Evolutionary conservation across 2,329 filamentous ascomycete species (phyloP).

Genomic region (Chrysosporium queenslandicum): DNA sequence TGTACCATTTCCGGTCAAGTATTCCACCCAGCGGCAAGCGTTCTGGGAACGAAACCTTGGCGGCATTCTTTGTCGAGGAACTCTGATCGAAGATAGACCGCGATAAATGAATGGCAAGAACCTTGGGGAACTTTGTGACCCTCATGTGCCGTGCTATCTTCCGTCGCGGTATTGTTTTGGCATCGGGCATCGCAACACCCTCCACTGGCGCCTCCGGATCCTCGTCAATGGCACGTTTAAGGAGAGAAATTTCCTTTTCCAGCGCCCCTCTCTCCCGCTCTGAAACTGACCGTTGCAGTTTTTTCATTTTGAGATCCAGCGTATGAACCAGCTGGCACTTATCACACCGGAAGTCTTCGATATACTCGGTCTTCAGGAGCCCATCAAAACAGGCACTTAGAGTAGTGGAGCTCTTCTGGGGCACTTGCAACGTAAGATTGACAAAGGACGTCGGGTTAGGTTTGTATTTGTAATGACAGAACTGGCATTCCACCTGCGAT

Average conservation of each 20-base stretch:
- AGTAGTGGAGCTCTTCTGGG: conserved; percentile 68
- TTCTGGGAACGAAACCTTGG: conserved; percentile 88
- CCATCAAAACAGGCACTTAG: conserved; percentile 85
- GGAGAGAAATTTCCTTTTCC: conserved; percentile 51
- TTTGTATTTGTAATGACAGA: conserved; percentile 80
- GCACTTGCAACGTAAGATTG: conserved; percentile 83
- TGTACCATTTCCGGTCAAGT: conserved; percentile 68
- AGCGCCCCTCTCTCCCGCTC: conserved; percentile 45
- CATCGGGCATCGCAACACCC: conserved; percentile 64
- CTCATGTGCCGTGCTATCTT: conserved; percentile 80
- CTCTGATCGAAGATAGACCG: conserved; percentile 79
- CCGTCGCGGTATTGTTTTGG: conserved; percentile 64
- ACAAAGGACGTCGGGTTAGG: conserved; percentile 78
- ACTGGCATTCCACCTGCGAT: conserved; percentile 89
- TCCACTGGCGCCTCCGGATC: conserved; percentile 71
- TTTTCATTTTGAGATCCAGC: conserved; percentile 51
- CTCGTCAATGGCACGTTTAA: conserved; percentile 60
- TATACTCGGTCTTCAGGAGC: conserved; percentile 87
- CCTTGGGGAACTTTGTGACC: conserved; percentile 76
- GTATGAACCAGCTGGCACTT: conserved; percentile 81
- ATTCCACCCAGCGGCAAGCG: conserved; percentile 71
- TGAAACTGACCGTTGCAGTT: conserved; percentile 47
- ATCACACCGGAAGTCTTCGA: conserved; percentile 95
- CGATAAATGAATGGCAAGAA: conserved; percentile 84
- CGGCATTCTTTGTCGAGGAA: conserved; percentile 81